Conservation (phyloP, 2,329 filamentous ascomycete genomes). For the Metarhizium anisopliae region DNA sequence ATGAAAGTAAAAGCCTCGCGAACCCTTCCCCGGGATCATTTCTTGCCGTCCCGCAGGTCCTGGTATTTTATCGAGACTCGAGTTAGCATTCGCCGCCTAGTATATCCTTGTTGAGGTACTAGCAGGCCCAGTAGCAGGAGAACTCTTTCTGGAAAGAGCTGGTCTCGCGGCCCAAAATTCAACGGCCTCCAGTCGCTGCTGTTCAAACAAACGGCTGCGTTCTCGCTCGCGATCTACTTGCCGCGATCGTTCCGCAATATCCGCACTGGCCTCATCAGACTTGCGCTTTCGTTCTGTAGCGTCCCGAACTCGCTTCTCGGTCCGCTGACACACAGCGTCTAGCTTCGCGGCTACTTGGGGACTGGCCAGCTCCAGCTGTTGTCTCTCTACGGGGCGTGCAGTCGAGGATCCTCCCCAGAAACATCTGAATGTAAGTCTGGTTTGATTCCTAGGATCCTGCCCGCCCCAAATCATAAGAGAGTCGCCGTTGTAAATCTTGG, state of each 20-base stretch:
- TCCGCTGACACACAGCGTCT: conserved; percentile 37
- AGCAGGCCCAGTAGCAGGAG: conserved; percentile 19
- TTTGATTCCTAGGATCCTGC: conserved; percentile 29
- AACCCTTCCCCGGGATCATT: too few species aligned
- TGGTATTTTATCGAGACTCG: conserved; percentile 8
- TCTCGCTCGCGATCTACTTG: conserved; percentile 37
- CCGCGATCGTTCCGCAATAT: conserved; percentile 32
- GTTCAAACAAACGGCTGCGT: conserved; percentile 41
- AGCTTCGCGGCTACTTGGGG: conserved; percentile 33
- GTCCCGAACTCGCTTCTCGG: conserved; percentile 35
- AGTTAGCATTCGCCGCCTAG: conserved; percentile 6
- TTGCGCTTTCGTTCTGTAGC: conserved; percentile 29
- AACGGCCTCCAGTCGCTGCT: conserved; percentile 35
- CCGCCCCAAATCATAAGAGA: conserved; percentile 61
- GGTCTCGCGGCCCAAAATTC: conserved; percentile 26
- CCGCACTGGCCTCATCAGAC: conserved; percentile 33
- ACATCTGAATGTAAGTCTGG: conserved; percentile 43
- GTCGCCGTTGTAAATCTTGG: conserved; percentile 69
- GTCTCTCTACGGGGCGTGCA: conserved; percentile 21
- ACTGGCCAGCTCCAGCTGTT: conserved; percentile 25
- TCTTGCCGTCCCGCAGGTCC: not conserved
- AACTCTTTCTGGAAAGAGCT: conserved; percentile 17
- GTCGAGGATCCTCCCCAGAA: conserved; percentile 46
- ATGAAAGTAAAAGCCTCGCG: not conserved
- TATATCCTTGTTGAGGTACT: conserved; percentile 9